Base-by-base conservation (phyloP, 1,284 basidiomycete species). In the Rhodotorula sp. region DNA sequence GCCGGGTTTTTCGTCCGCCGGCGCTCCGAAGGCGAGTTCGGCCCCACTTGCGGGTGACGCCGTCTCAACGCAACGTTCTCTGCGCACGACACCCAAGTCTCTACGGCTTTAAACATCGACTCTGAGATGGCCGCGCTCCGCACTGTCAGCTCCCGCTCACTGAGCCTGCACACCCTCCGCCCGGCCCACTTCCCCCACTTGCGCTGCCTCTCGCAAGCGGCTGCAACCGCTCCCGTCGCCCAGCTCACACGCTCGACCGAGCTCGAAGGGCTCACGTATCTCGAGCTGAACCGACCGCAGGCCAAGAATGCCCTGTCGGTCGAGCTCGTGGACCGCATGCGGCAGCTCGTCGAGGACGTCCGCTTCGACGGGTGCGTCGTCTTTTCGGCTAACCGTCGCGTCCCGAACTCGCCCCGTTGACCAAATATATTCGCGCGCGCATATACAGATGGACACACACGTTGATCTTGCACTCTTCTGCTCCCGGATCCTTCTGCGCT, bases 291-390 rank as follows among this genome's bases (percentile, higher is more conserved):
- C 54, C 69, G 72, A 6, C 62, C 72, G 1, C 18, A 42, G 4
- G 67, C 88, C 73, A 93, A 89, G 85, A 97, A 97, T 82, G 93
- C 94, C 26, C 91, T 97, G 66, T 93, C 90, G 8, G 81, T 87
- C 67, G 84, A 84, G 42, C 84, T 96, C 76, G 83, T 95, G 54
- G 83, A 86, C 81, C 90, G 66, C 37, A 10, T 55, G 64, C 59
- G 64, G 37, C 15, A 62, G 68, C 75, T 75, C 29, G 63, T 72
- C 26, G 72, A 66, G 14, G 83, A 80, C n/a, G 85, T 88, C 59
- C 85, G 74, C 29, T 70, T 76, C 77, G 88, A 91, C 81, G 70
- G 70, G 72, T 72, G 22, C 33, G 67, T 30, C 10, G 14, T 14
- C 26, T 18, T 55, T 44, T 22, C 64, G 44, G 48, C 54, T 26